Evolutionary conservation across 2,329 filamentous ascomycete genomes (phyloP), one percentile per base, ranked within the genome.

Genomic region (Tolypocladium pustulatum): DNA sequence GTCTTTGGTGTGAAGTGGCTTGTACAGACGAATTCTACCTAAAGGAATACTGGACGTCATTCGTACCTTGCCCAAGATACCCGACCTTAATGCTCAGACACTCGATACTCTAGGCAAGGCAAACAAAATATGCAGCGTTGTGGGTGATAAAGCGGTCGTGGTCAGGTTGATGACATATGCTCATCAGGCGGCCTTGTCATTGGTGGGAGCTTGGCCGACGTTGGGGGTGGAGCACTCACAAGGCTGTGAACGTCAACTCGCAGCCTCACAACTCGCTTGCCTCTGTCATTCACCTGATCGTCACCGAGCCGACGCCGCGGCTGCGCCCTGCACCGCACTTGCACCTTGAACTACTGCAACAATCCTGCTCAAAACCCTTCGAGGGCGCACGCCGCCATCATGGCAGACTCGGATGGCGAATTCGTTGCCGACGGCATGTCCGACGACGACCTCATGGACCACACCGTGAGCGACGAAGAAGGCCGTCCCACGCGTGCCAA

Each of bases 351-450:
- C 17, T 20, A 9, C 36, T 20, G 53, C 15, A 54, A 15, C 53
- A n/a, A 20, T 17, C 34, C 2, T 25, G 34, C 34, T 12, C 1
- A 7, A 22, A 22, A 40, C 6, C 55, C 30, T 25, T 36, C 30
- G 37, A 41, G n/a, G 27, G 32, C 56, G 34, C 30, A 32, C 36
- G 36, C 34, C 41, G 43, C 55, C 60, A 62, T 61, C 63, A 90
- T 90, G 87, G 84, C 85, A 58, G 86, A 89, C 73, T 89, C 86
- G 22, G 87, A 90, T 68, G 87, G 83, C 71, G 86, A 89, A 64
- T 89, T 84, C 69, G 80, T 87, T 61, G 81, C 71, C 63, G 81
- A 84, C 60, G 81, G 82, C 66, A 76, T 79, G 69, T 87, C 85
- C 30, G 85, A 87, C 65, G 86, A 88, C 66, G 86, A 87, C 62